phyloP scores from a whole-genome alignment of 768 basidiomycete species.

The Gymnopilus dilepis region DNA sequence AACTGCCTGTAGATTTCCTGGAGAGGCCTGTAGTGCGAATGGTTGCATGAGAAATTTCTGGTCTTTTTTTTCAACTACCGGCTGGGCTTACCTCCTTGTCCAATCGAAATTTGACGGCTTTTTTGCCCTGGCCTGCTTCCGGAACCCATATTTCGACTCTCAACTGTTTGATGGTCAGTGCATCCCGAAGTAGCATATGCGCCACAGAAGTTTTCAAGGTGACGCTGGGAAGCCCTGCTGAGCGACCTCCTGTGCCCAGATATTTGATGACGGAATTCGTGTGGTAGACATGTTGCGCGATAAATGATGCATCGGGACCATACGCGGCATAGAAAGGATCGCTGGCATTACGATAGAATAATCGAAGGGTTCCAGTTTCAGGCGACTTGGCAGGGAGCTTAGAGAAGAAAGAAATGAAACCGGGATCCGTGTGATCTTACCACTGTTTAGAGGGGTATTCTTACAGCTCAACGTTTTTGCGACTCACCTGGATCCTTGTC shows the following conservation, averaged over 20 bases:
- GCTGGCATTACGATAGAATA: slow-evolving; percentile 71
- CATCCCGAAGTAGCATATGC: slow-evolving; percentile 84
- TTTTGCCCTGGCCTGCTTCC: slow-evolving; percentile 76
- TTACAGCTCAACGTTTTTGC: background rate
- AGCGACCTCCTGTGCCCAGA: slow-evolving; percentile 69
- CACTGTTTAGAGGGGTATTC: background rate
- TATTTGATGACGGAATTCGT: slow-evolving; percentile 95
- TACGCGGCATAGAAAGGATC: slow-evolving; percentile 88
- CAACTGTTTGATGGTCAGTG: slow-evolving; percentile 87
- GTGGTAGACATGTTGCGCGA: slow-evolving; percentile 81
- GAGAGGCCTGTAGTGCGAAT: slow-evolving; percentile 51
- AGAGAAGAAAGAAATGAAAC: slow-evolving; percentile 76
- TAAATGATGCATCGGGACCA: slow-evolving; percentile 85
- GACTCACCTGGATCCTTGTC: slow-evolving; percentile 23
- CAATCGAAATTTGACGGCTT: slow-evolving; percentile 73
- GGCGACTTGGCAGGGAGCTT: slow-evolving; percentile 70
- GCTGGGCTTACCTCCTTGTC: slow-evolving; percentile 71
- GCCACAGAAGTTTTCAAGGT: slow-evolving; percentile 78
- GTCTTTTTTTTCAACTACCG: background rate
- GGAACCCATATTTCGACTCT: slow-evolving; percentile 90
- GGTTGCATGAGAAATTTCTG: too few relatives aligned
- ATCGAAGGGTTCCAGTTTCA: slow-evolving; percentile 80
- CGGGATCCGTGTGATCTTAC: slow-evolving; percentile 74
- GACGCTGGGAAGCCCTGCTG: slow-evolving; percentile 74
- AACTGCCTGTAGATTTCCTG: slow-evolving; percentile 72